Conservation (phyloP, 2,329 filamentous ascomycete species). For the Acephala macrosclerotiorum region DNA sequence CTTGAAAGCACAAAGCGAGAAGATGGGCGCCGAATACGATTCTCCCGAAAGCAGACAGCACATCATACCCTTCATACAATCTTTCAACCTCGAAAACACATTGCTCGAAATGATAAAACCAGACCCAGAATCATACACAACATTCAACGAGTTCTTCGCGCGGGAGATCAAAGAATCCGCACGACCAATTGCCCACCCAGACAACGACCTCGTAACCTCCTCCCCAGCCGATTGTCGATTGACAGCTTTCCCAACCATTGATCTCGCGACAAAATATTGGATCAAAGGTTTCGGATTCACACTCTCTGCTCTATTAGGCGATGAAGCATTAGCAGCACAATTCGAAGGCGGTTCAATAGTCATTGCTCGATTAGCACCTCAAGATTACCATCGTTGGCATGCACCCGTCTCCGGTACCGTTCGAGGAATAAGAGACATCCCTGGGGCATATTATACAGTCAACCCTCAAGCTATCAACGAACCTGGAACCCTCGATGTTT, state of each 20-base stretch:
- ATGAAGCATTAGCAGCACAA: slow-evolving; percentile 42
- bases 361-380: slow-evolving; percentile 51
- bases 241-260: slow-evolving; percentile 88
- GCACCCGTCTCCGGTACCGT: slow-evolving; percentile 50
- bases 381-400: slow-evolving; percentile 56
- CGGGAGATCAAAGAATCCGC: slow-evolving; percentile 32
- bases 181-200: slow-evolving; percentile 28
- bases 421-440: slow-evolving; percentile 47
- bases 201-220: slow-evolving; percentile 32
- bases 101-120: slow-evolving; percentile 27
- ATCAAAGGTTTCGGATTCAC: slow-evolving; percentile 54
- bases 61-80: slow-evolving; percentile 31
- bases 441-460: slow-evolving; percentile 53
- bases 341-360: slow-evolving; percentile 49
- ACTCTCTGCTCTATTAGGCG: slow-evolving; percentile 49
- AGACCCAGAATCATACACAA: slow-evolving; percentile 27
- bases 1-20: slow-evolving; percentile 27
- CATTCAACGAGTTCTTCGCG: slow-evolving; percentile 31
- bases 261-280: slow-evolving; percentile 78
- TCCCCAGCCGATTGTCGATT: slow-evolving; percentile 79
- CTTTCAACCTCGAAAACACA: slow-evolving; percentile 21
- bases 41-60: slow-evolving; percentile 29
- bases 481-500: slow-evolving; percentile 31
- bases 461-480: slow-evolving; percentile 45
- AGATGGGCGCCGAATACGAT: slow-evolving; percentile 33